phyloP scores from a whole-genome alignment of 164 flowering plant genomes.

The Aristolochia californica region DNA sequence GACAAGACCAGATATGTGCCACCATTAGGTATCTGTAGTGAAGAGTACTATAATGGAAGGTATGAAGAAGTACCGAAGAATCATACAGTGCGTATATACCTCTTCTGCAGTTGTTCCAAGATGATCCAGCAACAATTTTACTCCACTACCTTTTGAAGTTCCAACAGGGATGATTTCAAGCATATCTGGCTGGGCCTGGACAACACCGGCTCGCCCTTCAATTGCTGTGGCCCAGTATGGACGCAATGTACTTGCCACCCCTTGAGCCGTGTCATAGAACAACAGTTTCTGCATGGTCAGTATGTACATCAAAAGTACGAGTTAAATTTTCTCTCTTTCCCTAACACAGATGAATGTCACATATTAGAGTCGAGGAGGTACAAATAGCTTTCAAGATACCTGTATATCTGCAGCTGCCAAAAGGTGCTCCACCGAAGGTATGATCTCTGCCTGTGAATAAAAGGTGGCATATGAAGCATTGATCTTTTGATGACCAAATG shows the following conservation, averaged over 20 bases:
- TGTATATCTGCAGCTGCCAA: conserved; percentile 64
- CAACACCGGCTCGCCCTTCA: conserved; percentile 59
- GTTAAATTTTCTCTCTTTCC: background rate
- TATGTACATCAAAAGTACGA: background rate
- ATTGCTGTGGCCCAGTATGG: conserved; percentile 87
- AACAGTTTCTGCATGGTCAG: conserved; percentile 56
- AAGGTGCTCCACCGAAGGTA: conserved; percentile 69
- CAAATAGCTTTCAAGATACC: conserved; percentile 19
- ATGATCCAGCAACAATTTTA: conserved; percentile 74
- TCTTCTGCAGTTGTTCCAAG: conserved; percentile 54
- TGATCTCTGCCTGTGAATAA: conserved; percentile 65
- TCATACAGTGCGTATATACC: conserved; percentile 35
- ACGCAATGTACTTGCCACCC: conserved; percentile 44
- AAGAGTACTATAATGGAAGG: too few relatives aligned
- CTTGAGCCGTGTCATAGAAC: conserved; percentile 70
- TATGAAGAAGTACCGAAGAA: background rate
- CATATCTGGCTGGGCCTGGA: conserved; percentile 78
- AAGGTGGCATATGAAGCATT: background rate
- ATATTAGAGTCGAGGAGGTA: too few relatives aligned
- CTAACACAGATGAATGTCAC: too few relatives aligned
- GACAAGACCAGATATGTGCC: too few relatives aligned
- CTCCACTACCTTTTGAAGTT: conserved; percentile 87
- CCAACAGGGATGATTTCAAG: conserved; percentile 81
- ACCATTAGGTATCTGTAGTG: too few relatives aligned
- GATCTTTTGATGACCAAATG: conserved; percentile 1